Conservation (phyloP, 176 grass and related monocot species). For the Avena eriantha region DNA sequence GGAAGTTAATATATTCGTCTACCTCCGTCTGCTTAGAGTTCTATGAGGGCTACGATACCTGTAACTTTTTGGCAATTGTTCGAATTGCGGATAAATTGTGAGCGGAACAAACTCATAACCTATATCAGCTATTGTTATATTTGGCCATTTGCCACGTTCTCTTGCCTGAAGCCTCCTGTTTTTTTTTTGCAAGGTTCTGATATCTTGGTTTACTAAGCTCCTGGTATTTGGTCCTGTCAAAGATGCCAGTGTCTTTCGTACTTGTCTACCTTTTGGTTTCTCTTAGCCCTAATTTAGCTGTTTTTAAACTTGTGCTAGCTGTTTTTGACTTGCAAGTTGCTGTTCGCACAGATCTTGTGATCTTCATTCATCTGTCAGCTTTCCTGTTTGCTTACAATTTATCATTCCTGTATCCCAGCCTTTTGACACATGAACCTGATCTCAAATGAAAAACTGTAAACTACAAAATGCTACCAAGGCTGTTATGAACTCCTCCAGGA, state of each 20-base stretch:
- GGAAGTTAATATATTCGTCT: constrained; percentile 44
- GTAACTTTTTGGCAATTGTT: constrained; percentile 31
- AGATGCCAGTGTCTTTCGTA: no score
- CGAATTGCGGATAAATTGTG: constrained; percentile 26
- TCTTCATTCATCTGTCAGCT: neutral
- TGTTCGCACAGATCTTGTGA: no score
- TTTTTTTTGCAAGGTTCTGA: neutral
- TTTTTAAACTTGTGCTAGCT: no score
- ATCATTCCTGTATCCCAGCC: neutral
- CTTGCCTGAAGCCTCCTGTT: neutral
- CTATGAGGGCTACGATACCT: constrained; percentile 21
- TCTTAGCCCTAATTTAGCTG: no score
- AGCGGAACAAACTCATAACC: constrained; percentile 12
- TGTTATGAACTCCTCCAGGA: no score
- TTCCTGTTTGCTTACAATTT: neutral
- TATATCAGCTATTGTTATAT: constrained; percentile 9
- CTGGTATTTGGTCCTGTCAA: no score
- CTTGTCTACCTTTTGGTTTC: no score
- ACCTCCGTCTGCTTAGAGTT: constrained; percentile 6
- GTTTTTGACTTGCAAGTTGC: no score
- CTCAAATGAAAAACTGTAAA: neutral
- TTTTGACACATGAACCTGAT: neutral
- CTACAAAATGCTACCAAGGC: neutral
- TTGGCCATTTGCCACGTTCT: constrained; percentile 2
- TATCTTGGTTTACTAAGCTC: neutral